Evolutionary conservation across 176 grass and related monocot species (phyloP).

Genomic region (Musa acuminata): DNA sequence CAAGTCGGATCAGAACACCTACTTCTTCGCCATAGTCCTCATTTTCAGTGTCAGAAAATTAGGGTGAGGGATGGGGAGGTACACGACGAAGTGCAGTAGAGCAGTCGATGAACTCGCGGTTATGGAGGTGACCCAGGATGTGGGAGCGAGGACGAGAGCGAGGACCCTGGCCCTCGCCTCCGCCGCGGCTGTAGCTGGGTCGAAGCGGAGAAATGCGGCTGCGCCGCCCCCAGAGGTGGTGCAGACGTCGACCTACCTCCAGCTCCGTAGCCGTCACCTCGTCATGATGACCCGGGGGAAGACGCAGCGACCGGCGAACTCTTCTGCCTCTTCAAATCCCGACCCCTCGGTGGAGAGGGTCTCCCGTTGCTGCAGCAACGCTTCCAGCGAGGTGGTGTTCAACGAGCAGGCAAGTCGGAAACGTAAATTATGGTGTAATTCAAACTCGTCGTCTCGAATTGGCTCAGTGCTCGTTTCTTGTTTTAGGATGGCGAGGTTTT

Average conservation of each 20-base stretch:
- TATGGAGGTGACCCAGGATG: conserved; percentile 7
- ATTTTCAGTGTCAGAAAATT: background rate
- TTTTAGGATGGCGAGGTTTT: conserved; percentile 3
- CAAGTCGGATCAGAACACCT: background rate
- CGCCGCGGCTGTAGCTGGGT: too few species aligned
- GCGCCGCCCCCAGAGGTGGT: background rate
- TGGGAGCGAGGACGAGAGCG: conserved; percentile 21
- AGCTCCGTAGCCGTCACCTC: conserved; percentile 17
- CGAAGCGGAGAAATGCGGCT: background rate
- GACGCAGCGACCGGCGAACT: background rate
- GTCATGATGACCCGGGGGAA: conserved; percentile 8
- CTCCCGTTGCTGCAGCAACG: conserved; percentile 17
- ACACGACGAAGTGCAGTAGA: conserved; percentile 17
- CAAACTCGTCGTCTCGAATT: background rate
- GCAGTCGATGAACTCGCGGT: conserved; percentile 11
- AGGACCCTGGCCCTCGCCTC: conserved; percentile 2
- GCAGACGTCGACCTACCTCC: conserved; percentile 1
- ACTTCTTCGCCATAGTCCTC: background rate
- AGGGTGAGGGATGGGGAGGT: conserved; percentile 13
- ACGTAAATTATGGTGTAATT: background rate
- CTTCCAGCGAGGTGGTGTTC: background rate
- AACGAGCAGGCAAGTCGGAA: background rate
- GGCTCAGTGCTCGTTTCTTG: background rate
- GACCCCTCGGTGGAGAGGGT: background rate
- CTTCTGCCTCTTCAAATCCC: background rate